Conservation (phyloP, 2,329 filamentous ascomycete species). For the Fusarium chlamydosporum region DNA sequence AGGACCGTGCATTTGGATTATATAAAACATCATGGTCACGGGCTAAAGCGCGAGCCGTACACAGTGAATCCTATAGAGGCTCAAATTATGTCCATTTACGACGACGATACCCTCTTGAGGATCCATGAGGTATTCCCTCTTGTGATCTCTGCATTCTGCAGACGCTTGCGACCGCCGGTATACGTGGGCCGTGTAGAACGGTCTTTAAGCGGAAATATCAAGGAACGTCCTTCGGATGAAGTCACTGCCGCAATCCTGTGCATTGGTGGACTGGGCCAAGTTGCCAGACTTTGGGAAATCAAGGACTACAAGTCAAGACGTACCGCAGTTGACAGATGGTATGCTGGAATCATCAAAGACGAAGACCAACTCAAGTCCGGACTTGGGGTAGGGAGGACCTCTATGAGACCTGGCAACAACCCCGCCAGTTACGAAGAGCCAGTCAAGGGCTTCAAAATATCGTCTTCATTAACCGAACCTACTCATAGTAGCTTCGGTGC, state of each 20-base stretch:
- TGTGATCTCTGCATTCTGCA: conserved; percentile 75
- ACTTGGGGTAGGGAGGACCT: conserved; percentile 71
- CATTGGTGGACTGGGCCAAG: conserved; percentile 72
- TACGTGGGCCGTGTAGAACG: conserved; percentile 75
- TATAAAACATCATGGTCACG: conserved; percentile 66
- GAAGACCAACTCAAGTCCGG: conserved; percentile 66
- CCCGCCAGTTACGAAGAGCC: conserved; percentile 45
- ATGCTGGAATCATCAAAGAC: conserved; percentile 64
- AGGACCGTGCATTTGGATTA: conserved; percentile 71
- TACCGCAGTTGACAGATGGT: conserved; percentile 72
- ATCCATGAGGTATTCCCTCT: conserved; percentile 76
- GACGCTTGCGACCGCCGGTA: conserved; percentile 73
- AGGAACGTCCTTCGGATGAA: conserved; percentile 73
- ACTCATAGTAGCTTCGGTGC: conserved; percentile 53
- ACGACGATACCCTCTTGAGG: conserved; percentile 71
- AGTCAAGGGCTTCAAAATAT: conserved; percentile 52
- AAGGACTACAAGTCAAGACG: conserved; percentile 74
- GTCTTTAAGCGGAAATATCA: conserved; percentile 73
- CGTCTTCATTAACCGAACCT: no score
- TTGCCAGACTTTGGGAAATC: conserved; percentile 75
- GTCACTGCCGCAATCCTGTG: conserved; percentile 72
- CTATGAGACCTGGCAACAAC: conserved; percentile 50
- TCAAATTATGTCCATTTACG: conserved; percentile 74
- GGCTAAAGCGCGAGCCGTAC: conserved; percentile 66
- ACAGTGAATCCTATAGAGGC: conserved; percentile 74